These are phyloP conservation scores for Pseudotsuga menziesii DNA, from an alignment of 75 land plant species.

Conservation along the genomic window DNA sequence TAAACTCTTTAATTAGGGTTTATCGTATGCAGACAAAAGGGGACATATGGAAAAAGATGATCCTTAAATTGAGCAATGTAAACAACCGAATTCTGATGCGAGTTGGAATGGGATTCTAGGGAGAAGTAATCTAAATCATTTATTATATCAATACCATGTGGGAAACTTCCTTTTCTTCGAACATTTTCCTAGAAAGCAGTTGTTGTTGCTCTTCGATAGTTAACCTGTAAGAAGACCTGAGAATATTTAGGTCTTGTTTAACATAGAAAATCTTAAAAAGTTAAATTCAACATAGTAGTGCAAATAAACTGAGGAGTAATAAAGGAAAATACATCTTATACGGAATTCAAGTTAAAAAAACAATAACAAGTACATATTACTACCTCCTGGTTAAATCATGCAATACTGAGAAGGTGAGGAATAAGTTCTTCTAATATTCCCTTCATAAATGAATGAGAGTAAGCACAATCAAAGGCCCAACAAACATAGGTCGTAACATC, in stretches of 20 bases:
- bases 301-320: background rate
- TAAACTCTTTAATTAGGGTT: too few relatives aligned
- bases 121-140: conserved; percentile 96
- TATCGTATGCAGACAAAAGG: too few relatives aligned
- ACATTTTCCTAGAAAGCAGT: conserved; percentile 99
- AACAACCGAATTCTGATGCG: conserved; percentile 80
- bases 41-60: conserved; percentile 71
- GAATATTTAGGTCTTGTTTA: background rate
- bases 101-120: conserved; percentile 72
- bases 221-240: conserved; percentile 47
- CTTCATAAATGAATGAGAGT: conserved; percentile 72
- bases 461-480: conserved; percentile 99
- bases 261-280: background rate
- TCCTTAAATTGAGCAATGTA: conserved; percentile 69
- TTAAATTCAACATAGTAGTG: background rate
- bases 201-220: conserved; percentile 97
- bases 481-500: conserved; percentile 99
- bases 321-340: background rate
- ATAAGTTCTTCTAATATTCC: conserved; percentile 65
- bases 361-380: background rate
- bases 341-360: background rate
- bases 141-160: conserved; percentile 96
- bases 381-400: conserved; percentile 99
- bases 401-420: conserved; percentile 80
- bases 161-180: conserved; percentile 91